Evolutionary conservation across 495 filamentous ascomycete species (phyloP).

Genomic region (Aspergillus ellipticus): DNA sequence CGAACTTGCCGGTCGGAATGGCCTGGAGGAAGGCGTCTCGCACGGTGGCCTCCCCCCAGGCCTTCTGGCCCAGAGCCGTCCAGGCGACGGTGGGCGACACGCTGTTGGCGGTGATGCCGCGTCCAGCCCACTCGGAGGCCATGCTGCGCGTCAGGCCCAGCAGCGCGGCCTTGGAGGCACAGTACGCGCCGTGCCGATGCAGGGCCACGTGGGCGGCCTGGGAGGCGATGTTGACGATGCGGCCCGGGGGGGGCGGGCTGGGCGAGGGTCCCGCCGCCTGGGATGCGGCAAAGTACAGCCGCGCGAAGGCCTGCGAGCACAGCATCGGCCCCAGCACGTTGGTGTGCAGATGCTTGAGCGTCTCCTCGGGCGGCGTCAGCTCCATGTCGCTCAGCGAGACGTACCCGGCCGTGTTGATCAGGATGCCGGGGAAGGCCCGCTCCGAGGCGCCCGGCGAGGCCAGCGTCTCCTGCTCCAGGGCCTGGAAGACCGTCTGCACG

Average conservation of each 20-base stretch:
- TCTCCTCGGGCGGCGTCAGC: slow-evolving; percentile 34
- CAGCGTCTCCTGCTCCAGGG: slow-evolving; percentile 20
- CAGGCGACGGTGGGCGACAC: slow-evolving; percentile 42
- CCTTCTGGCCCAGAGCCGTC: slow-evolving; percentile 38
- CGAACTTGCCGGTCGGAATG: slow-evolving; percentile 41
- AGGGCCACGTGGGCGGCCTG: slow-evolving; percentile 38
- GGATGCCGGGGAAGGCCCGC: slow-evolving; percentile 30
- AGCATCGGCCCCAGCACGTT: slow-evolving; percentile 40
- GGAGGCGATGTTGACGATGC: slow-evolving; percentile 38
- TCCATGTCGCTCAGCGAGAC: slow-evolving; percentile 42
- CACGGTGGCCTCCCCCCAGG: slow-evolving; percentile 33
- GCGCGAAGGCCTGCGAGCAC: slow-evolving; percentile 40
- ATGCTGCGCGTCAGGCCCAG: slow-evolving; percentile 46
- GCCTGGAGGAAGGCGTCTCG: slow-evolving; percentile 31
- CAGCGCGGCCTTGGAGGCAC: slow-evolving; percentile 45
- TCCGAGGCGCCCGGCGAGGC: slow-evolving; percentile 13
- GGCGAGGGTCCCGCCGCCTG: slow-evolving; percentile 17
- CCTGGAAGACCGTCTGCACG: slow-evolving; percentile 29
- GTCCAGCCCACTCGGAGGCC: slow-evolving; percentile 41
- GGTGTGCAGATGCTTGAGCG: slow-evolving; percentile 36
- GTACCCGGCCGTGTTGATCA: slow-evolving; percentile 42
- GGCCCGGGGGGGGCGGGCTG: slow-evolving; percentile 24
- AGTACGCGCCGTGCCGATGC: slow-evolving; percentile 44
- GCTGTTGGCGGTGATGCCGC: slow-evolving; percentile 35
- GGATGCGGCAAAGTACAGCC: slow-evolving; percentile 29